Evolutionary conservation across 768 basidiomycete species (phyloP).

Genomic region (Serendipita sp.): DNA sequence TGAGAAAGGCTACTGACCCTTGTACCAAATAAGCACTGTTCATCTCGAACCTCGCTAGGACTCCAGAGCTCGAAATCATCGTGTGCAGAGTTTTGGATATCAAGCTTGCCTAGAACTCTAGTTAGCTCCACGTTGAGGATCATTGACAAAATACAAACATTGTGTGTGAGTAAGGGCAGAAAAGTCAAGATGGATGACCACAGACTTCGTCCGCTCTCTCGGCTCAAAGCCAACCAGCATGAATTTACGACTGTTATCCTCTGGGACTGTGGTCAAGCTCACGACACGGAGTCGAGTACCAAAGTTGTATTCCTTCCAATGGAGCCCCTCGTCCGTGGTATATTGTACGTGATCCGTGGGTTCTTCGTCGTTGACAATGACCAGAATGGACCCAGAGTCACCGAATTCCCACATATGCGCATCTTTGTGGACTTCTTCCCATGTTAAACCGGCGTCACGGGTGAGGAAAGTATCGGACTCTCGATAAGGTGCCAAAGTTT

Average conservation of each 20-base stretch:
- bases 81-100: constrained; percentile 49
- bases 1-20: constrained; percentile 38
- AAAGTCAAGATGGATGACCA: constrained; percentile 84
- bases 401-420: constrained; percentile 97
- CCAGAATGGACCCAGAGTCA: constrained; percentile 83
- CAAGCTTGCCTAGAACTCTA: constrained; percentile 41
- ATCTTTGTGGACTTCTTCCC: constrained; percentile 98
- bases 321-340: constrained; percentile 75
- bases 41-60: constrained; percentile 75
- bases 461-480: constrained; percentile 93
- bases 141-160: constrained; percentile 38
- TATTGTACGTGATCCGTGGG: constrained; percentile 79
- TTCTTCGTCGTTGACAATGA: constrained; percentile 92
- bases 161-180: constrained; percentile 50
- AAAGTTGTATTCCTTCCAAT: constrained; percentile 82
- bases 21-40: constrained; percentile 81
- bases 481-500: constrained; percentile 57
- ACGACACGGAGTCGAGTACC: constrained; percentile 46
- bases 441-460: constrained; percentile 91
- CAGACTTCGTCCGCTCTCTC: constrained; percentile 27
- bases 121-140: constrained; percentile 7
- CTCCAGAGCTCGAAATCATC: constrained; percentile 98
- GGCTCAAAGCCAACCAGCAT: constrained; percentile 60
- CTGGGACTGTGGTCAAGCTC: constrained; percentile 72
- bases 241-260: constrained; percentile 82